Evolutionary conservation across 1,284 basidiomycete genomes (phyloP), one percentile per base, ranked within the genome.

Genomic region (Cutaneotrichosporon curvatum): DNA sequence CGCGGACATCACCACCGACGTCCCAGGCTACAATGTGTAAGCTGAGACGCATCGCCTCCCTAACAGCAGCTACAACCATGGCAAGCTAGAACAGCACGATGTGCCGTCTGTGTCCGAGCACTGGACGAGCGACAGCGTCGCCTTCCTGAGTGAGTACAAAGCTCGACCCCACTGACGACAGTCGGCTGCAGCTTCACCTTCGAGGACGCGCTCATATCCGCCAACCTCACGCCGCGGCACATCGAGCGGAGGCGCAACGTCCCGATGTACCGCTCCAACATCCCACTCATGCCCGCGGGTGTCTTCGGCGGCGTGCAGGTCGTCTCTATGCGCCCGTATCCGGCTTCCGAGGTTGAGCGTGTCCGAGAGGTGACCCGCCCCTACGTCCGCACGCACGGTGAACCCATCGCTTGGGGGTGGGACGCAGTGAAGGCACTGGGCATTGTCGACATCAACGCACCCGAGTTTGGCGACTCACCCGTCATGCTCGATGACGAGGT

Each of bases 321-420:
- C 18, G 66, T 67, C 19, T 67, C 64, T 7, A 68, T 68, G 66
- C 51, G 66, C 0, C 66, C 66, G 4, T 68, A 62, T 44, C 50
- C 36, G 0, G 28, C 46, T 3, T 48, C 48, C 5, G 43, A 46
- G 8, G 32, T 67, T 33, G 51, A 55, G 18, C 43, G 33, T 1
- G 61, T 64, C 9, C 49, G 58, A 18, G 43, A 35, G 4, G 57
- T 59, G 22, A 66, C 63, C 7, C 37, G 59, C 18, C 56, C 59
- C 2, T 67, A 56, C 49, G 45, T 40, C 15, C 40, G 41, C 2
- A 56, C 66, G 6, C 66, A 68, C 43, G 66, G 66, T 16, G 63
- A 64, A 42, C 66, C 66, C 0, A 43, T 67, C 25, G 65, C 62
- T 3, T 63, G 55, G 56, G 66, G 66, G 2, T 34, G 40, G 28